Base-by-base conservation (phyloP, 2,329 filamentous ascomycete species). In the Cladophialophora yegresii region DNA sequence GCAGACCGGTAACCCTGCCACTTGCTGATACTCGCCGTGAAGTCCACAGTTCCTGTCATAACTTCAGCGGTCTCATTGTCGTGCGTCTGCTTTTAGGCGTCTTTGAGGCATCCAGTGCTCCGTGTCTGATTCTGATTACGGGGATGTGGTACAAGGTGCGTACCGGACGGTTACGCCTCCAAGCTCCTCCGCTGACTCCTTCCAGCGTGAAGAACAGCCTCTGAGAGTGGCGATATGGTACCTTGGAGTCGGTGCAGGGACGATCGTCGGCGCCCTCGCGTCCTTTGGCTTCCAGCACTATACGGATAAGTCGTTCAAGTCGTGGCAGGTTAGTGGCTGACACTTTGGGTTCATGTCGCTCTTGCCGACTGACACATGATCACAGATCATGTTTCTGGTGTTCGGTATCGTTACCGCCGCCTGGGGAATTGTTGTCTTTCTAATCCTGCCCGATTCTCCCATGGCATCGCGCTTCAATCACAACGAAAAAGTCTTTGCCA, bases 221-320 rank as follows among this genome's bases (percentile, higher is more conserved):
- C 82, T 84, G 7, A 80, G 85, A 8, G 85, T 86, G 72, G 83
- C 81, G 20, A 79, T 87, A 71, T 87, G 85, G 85, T 87, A 86
- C 71, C 78, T 81, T 36, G 85, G 85, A 8, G 77, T 87, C 12
- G 85, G 86, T 1, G 74, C 85, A 2, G 84, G 84, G 5, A 85
- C 87, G 74, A 84, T 82, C 26, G 50, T 80, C 28, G 80, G 80
- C 2, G 80, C 79, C 2, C 63, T 79, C 28, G 73, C 83, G 23
- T 81, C 79, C 5, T 87, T 81, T 67, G 84, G 60, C 76, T 49
- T 86, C 85, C 58, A 61, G 72, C 84, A 86, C 57, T 59, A 59
- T n/a, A 49, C 30, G 12, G 57, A 49, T 9, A 49, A 36, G 20
- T 20, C 57, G 22, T 59, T 59, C 45, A 59, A 59, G n/a, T 59